Evolutionary conservation across 2,329 filamentous ascomycete genomes (phyloP), one percentile per base, ranked within the genome.

Genomic region (Fusarium drepaniforme): DNA sequence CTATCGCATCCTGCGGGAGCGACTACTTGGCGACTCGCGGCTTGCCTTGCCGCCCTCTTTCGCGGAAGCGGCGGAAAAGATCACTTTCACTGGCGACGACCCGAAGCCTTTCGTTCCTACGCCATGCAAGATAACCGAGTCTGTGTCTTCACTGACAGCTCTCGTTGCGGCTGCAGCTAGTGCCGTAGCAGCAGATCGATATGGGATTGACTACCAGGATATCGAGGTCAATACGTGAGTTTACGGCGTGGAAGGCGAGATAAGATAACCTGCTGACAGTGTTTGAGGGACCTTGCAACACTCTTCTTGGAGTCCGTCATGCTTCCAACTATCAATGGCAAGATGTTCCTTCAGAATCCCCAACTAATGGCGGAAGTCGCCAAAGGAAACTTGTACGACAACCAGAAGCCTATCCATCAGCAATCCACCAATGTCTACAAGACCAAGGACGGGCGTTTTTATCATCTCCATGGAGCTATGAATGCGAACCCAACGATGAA

Each of bases 61-160:
- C 35, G 23, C 9, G 35, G 35, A 58, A 58, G 56, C 56, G 33
- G 56, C 56, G 21, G 35, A 58, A 40, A 58, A 40, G 56, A 58
- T 58, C 5, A 40, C 21, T 4, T 58, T 58, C 23, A 38, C 16
- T 28, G 56, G 56, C 15, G 56, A 58, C 15, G 70, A 72, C 11
- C 9, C 67, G 18, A 59, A 64, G 30, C 70, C 70, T 13, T 72
- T 72, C 40, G 57, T 72, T 35, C 70, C 67, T 7, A 72, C 70
- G 23, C 70, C 70, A 1, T 72, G 67, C 49, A 72, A 70, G 53
- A 72, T 72, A 11, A 72, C 70, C 15, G 70, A 72, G 63, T 72
- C 70, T 8, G 25, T 28, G 4, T 70, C 70, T 38, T 51, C 70
- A 8, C 37, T 72, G 15, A 66, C 58, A 37, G 70, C 40, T 5